phyloP scores from a whole-genome alignment of 805 yeast genomes.

The Wickerhamomyces sydowiorum region DNA sequence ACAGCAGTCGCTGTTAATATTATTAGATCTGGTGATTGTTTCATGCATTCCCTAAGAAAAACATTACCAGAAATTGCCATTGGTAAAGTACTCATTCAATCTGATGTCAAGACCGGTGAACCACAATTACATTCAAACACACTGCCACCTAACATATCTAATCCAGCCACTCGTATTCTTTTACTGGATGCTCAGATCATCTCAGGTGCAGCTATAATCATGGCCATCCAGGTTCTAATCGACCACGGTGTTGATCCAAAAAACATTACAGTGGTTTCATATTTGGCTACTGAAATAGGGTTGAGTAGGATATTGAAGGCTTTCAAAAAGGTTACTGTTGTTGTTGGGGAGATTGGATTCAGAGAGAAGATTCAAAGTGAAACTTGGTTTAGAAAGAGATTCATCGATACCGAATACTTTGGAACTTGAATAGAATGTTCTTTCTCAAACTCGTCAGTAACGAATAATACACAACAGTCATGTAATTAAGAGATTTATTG shows the following conservation, averaged over 20 bases:
- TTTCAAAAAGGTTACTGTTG: slow-evolving; percentile 55
- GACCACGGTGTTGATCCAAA: slow-evolving; percentile 68
- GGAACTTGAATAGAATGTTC: no score
- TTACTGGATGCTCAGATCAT: slow-evolving; percentile 84
- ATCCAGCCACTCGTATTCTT: slow-evolving; percentile 39
- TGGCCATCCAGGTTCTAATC: slow-evolving; percentile 84
- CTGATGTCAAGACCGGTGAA: slow-evolving; percentile 87
- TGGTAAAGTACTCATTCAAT: slow-evolving; percentile 83
- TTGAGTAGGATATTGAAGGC: slow-evolving; percentile 67
- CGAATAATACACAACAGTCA: no score
- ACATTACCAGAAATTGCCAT: slow-evolving; percentile 72
- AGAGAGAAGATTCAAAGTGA: slow-evolving; percentile 41
- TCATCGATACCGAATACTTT: slow-evolving; percentile 71
- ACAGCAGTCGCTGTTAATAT: slow-evolving; percentile 69
- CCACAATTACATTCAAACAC: slow-evolving; percentile 85
- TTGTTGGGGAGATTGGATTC: slow-evolving; percentile 60
- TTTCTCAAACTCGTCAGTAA: no score
- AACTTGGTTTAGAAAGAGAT: slow-evolving; percentile 61
- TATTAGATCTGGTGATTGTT: slow-evolving; percentile 90
- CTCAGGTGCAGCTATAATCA: slow-evolving; percentile 89
- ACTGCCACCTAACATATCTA: slow-evolving; percentile 43
- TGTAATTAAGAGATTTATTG: no score
- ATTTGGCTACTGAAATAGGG: slow-evolving; percentile 76
- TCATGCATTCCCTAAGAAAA: slow-evolving; percentile 69
- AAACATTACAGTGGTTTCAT: slow-evolving; percentile 64